These are phyloP conservation scores for Cordyceps javanica DNA, from an alignment of 2,329 filamentous ascomycete genomes.

Conservation along the genomic window DNA sequence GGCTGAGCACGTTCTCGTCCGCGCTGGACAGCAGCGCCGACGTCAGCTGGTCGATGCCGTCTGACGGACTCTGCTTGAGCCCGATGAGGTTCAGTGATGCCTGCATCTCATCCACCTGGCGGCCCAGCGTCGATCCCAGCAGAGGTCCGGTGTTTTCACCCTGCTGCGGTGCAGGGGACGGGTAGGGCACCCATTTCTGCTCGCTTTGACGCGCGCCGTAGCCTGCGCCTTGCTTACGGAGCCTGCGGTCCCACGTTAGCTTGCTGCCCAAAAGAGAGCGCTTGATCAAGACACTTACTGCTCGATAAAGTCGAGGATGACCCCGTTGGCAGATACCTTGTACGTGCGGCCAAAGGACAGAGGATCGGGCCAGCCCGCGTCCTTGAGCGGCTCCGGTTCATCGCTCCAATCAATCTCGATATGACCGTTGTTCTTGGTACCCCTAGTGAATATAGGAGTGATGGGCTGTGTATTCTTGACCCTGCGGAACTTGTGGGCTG, in stretches of 20 bases:
- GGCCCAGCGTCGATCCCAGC: slow-evolving; percentile 32
- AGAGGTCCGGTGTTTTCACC: slow-evolving; percentile 6
- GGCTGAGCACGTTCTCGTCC: slow-evolving; percentile 36
- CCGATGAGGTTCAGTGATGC: slow-evolving; percentile 58
- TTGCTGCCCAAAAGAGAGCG: neutral
- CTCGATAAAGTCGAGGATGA: slow-evolving; percentile 68
- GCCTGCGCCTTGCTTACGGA: slow-evolving; percentile 33
- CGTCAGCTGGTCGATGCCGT: slow-evolving; percentile 48
- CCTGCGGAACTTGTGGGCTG: slow-evolving; percentile 56
- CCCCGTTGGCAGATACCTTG: slow-evolving; percentile 55
- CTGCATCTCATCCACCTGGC: slow-evolving; percentile 57
- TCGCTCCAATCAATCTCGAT: slow-evolving; percentile 62
- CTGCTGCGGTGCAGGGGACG: slow-evolving; percentile 19
- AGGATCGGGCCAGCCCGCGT: slow-evolving; percentile 51
- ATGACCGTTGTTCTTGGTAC: slow-evolving; percentile 63
- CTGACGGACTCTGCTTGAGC: slow-evolving; percentile 44
- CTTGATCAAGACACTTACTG: slow-evolving; percentile 36
- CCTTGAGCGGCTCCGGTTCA: slow-evolving; percentile 49
- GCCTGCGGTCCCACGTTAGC: slow-evolving; percentile 19
- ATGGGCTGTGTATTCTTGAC: slow-evolving; percentile 49
- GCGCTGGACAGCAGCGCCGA: slow-evolving; percentile 55
- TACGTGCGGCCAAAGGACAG: slow-evolving; percentile 59
- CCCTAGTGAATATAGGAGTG: slow-evolving; percentile 51
- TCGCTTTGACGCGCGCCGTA: slow-evolving; percentile 28
- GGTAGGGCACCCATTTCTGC: slow-evolving; percentile 24